phyloP scores from a whole-genome alignment of 1,284 basidiomycete species.

The Ceratobasidium sp. region DNA sequence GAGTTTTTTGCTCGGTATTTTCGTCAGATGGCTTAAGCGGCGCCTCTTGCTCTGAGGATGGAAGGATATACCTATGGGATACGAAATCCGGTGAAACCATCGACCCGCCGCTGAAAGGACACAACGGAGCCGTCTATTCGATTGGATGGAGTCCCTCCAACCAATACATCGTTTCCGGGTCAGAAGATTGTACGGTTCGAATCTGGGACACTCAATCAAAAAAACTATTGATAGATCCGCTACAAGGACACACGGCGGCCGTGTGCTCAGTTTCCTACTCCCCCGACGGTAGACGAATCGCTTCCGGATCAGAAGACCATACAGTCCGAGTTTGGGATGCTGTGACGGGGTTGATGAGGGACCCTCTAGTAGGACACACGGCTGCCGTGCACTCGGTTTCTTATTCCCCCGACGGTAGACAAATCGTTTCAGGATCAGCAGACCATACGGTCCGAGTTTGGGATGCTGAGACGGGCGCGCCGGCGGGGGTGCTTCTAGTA shows the following conservation, averaged over 20 bases:
- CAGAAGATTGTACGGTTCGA: not conserved
- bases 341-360: not conserved
- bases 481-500: not conserved
- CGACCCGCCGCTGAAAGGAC: not conserved
- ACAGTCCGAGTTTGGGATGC: constrained; percentile 11
- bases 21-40: constrained; percentile 25
- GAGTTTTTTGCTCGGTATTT: not conserved
- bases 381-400: not conserved
- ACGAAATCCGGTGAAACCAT: not conserved
- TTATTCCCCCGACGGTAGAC: constrained; percentile 11
- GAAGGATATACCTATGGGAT: not conserved
- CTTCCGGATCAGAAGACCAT: not conserved
- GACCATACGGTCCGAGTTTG: constrained; percentile 18
- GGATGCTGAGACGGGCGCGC: not conserved
- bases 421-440: constrained; percentile 18
- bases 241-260: not conserved
- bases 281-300: not conserved
- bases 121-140: not conserved
- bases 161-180: not conserved
- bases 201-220: not conserved
- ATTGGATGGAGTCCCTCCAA: not conserved
- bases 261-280: constrained; percentile 2
- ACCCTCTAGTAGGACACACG: constrained; percentile 11
- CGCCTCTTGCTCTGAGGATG: constrained; percentile 9
- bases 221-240: not conserved